Conservation (phyloP, 495 filamentous ascomycete genomes). For the Penicillium coffeae region DNA sequence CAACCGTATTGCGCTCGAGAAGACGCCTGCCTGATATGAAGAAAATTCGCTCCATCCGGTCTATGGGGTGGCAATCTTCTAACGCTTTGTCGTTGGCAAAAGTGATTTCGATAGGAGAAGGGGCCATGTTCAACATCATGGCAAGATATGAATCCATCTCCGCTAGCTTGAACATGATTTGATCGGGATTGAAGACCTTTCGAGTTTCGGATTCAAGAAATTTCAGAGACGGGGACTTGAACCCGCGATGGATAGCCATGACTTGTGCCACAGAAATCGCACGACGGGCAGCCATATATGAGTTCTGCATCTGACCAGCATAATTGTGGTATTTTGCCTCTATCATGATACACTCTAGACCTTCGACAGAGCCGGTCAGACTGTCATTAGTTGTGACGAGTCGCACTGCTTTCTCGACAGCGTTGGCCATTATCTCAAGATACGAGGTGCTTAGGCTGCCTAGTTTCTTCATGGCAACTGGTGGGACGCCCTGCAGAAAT, state of each 20-base stretch:
- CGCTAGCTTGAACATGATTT: conserved; percentile 12
- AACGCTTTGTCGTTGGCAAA: conserved; percentile 12
- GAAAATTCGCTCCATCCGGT: conserved; percentile 26
- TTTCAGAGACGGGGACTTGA: conserved; percentile 13
- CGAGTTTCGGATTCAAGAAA: conserved; percentile 13
- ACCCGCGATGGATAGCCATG: conserved; percentile 19
- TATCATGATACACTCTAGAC: conserved; percentile 47
- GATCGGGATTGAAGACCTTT: conserved; percentile 4
- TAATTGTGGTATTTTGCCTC: conserved; percentile 45
- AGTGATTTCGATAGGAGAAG: conserved; percentile 28
- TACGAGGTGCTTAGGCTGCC: conserved; percentile 4
- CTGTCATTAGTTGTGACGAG: conserved; percentile 46
- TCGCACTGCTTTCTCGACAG: conserved; percentile 33
- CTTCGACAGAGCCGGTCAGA: conserved; percentile 42
- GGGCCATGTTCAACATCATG: conserved; percentile 45
- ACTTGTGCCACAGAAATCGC: conserved; percentile 27
- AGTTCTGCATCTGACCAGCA: conserved; percentile 41
- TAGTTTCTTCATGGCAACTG: conserved; percentile 15
- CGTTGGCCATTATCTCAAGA: conserved; percentile 25
- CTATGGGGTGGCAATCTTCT: conserved; percentile 10
- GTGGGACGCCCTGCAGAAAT: conserved; percentile 37
- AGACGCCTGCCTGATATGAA: conserved; percentile 33
- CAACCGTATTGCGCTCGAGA: conserved; percentile 38
- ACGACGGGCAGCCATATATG: conserved; percentile 40
- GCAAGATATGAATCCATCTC: conserved; percentile 37